Conservation (phyloP, 495 filamentous ascomycete species). For the Aspergillus sclerotioniger region DNA sequence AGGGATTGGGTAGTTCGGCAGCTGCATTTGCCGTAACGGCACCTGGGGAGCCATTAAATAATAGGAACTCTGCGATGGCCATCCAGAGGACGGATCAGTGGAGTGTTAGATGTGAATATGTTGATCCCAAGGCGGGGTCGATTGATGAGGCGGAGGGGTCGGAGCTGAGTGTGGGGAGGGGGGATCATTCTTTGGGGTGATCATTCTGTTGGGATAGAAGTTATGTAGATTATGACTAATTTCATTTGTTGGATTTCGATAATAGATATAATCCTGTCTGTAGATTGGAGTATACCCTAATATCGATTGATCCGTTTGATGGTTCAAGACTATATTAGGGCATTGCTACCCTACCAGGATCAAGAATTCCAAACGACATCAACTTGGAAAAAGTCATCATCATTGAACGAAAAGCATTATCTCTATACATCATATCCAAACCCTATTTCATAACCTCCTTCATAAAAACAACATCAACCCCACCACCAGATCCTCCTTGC, state of each 20-base stretch:
- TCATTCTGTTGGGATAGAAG: neutral
- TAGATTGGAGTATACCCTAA: too few species aligned
- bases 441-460: too few species aligned
- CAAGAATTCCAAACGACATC: too few species aligned
- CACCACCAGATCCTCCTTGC: too few species aligned
- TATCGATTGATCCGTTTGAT: too few species aligned
- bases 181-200: neutral
- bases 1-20: neutral
- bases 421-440: too few species aligned
- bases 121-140: neutral
- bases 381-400: too few species aligned
- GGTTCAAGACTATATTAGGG: too few species aligned
- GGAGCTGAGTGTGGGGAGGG: neutral
- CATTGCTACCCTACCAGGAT: too few species aligned
- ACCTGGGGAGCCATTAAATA: neutral
- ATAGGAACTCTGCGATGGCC: neutral
- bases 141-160: neutral
- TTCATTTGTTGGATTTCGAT: neutral
- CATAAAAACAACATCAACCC: too few species aligned
- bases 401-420: too few species aligned
- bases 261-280: too few species aligned
- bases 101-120: neutral
- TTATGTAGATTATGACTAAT: neutral
- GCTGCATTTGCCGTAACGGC: conserved; percentile 1
- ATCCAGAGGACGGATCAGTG: conserved; percentile 3